Base-by-base conservation (phyloP, 768 basidiomycete species). In the Termitomyces sp. region DNA sequence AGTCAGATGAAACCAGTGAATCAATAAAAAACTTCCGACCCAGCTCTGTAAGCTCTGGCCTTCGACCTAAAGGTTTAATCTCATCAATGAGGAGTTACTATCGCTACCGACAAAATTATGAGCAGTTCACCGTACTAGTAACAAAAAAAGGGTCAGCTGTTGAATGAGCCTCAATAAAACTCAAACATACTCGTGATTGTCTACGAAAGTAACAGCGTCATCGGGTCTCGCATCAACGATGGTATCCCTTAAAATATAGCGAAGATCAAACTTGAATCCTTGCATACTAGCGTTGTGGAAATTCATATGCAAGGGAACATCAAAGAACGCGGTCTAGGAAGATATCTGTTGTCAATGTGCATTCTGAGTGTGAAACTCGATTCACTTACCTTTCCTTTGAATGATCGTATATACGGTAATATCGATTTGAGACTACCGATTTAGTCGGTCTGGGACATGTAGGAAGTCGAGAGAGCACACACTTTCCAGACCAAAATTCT, bases 151-250 rank as follows among this genome's bases (percentile, higher is more conserved):
- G 19, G 32, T 38, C 2, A 50, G 11, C 8, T 16, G 5, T 9
- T 17, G 2, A 19, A 25, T 32, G 19, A 21, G 10, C 9, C 21
- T 37, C 12, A 8, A 27, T 17, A 55, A 57, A 11, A 53, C 37
- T 27, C 37, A 51, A 37, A 73, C 87, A 71, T 60, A 92, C 91
- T 94, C 92, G 62, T 94, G 91, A 69, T 93, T 94, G 64, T 94
- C 91, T 7, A 93, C 91, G 65, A 93, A 93, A 0, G 91, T 93
- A 5, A 97, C 91, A 4, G 94, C 90, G 66, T 94, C 90, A 27
- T 79, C 75, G 2, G 95, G 93, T 58, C 83, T 80, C 3, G 73
- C 65, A 55, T 86, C 77, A 17, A 92, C 78, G 11, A 98, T 69
- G 1, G 90, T 88, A 45, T 80, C 76, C 51, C 87, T 76, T 40